phyloP scores from a whole-genome alignment of 306 rosid genomes.

The Pyrus pyrifolia region DNA sequence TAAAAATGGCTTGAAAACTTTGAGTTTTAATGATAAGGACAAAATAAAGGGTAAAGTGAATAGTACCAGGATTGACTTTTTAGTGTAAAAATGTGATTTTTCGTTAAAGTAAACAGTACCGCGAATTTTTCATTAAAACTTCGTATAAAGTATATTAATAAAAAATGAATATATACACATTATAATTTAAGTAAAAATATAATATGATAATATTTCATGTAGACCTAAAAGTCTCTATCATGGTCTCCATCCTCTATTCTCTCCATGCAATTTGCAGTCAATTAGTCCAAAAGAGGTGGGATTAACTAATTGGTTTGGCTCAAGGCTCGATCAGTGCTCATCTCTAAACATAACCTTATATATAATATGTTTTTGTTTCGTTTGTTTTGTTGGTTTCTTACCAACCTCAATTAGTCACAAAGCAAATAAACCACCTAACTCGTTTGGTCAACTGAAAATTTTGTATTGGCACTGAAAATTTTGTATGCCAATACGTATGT shows the following conservation, averaged over 20 bases:
- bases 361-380: background rate
- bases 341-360: background rate
- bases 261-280: background rate
- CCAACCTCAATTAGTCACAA: background rate
- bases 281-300: background rate
- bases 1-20: too few relatives aligned
- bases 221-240: too few relatives aligned
- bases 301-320: background rate
- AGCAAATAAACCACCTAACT: background rate
- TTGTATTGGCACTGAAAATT: background rate
- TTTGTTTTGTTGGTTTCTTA: background rate
- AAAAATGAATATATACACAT: too few relatives aligned
- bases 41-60: too few relatives aligned
- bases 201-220: too few relatives aligned
- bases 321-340: conserved; percentile 6
- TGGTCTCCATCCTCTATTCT: background rate
- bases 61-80: too few relatives aligned
- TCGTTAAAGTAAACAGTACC: too few relatives aligned
- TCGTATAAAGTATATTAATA: too few relatives aligned
- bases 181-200: too few relatives aligned
- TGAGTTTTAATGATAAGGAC: too few relatives aligned
- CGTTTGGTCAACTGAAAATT: background rate
- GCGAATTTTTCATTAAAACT: too few relatives aligned
- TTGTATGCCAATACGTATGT: background rate
- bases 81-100: too few relatives aligned